These are phyloP conservation scores for Hypoxylon lienhwacheense DNA, from an alignment of 495 filamentous ascomycete species.

Conservation along the genomic window DNA sequence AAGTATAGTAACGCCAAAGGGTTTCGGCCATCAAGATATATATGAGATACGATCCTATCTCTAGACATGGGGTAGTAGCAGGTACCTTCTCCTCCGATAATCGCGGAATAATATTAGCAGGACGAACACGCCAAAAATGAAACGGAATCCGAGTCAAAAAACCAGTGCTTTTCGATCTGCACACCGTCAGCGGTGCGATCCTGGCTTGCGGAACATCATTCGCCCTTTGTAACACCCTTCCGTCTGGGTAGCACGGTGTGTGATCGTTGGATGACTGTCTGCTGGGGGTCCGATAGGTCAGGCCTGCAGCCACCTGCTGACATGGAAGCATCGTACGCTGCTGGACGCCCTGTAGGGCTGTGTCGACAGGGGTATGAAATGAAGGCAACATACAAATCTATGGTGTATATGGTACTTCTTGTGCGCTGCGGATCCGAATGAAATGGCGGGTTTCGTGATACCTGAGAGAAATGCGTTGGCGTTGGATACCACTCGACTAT, in stretches of 20 bases:
- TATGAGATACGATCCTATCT: no score
- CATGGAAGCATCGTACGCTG: conserved; percentile 16
- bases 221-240: conserved; percentile 10
- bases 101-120: conserved; percentile 8
- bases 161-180: conserved; percentile 7
- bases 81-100: conserved; percentile 16
- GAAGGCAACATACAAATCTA: conserved; percentile 7
- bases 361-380: conserved; percentile 21
- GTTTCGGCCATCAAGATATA: conserved; percentile 10
- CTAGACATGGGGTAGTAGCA: conserved; percentile 8
- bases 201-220: conserved; percentile 18
- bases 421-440: neutral
- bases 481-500: conserved; percentile 3
- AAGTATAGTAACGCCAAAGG: conserved; percentile 27
- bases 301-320: conserved; percentile 19
- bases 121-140: conserved; percentile 22
- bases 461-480: conserved; percentile 15
- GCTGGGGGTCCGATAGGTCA: conserved; percentile 4
- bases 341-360: conserved; percentile 35
- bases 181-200: conserved; percentile 11
- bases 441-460: conserved; percentile 17
- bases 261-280: conserved; percentile 10
- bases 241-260: conserved; percentile 13
- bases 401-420: conserved; percentile 9
- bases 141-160: conserved; percentile 19